Evolutionary conservation across 495 filamentous ascomycete species (phyloP), one percentile per base, ranked within the genome.

Genomic region (Neohortaea acidophila): DNA sequence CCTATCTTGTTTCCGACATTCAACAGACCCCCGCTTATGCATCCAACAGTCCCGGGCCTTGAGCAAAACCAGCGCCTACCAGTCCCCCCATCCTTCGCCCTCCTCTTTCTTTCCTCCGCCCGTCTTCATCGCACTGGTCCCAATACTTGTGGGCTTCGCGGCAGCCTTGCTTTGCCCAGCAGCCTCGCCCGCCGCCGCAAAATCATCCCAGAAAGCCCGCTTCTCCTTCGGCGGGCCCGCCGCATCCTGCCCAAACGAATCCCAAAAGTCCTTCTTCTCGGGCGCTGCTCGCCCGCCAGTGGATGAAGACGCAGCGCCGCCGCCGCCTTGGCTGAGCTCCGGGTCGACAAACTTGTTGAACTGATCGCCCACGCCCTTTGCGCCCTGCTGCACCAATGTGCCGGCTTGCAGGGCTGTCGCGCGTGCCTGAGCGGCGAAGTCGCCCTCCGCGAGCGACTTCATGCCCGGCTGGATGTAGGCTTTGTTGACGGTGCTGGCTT

Each of bases 381-480:
- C 74, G 9, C 81, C 77, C 11, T 66, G 59, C 51, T 79, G 72
- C 14, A 78, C 54, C 32, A 63, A 69, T 44, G 73, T 72, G 15
- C 78, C 80, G 19, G 80, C 67, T 21, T 67, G 65, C 2, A 67
- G 63, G 12, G 81, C 89, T 2, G 80, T 73, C 18, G 65, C 45
- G 36, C 81, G 75, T 18, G 86, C 86, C 60, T 87, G 79, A 10
- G 79, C 71, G 14, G 85, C 77, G 36, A 96, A 65, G 38, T 96
- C 91, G n/a, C 30, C 22, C 15, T 23, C 5, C 58, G 67, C 43
- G 64, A 91, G 74, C 67, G 81, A 78, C 53, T 83, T 79, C 24
- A 89, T 81, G 13, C 84, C 86, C 13, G 89, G 89, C 60, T 86
- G 81, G 25, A 97, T 77, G 61, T 79, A 94, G 20, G 74, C 69